Percentiles rank a stretch among this genome's conserved stretches.
These are phyloP conservation scores for Puccinia coronata DNA, from an alignment of 1,284 basidiomycete species.

Conservation along the genomic window DNA sequence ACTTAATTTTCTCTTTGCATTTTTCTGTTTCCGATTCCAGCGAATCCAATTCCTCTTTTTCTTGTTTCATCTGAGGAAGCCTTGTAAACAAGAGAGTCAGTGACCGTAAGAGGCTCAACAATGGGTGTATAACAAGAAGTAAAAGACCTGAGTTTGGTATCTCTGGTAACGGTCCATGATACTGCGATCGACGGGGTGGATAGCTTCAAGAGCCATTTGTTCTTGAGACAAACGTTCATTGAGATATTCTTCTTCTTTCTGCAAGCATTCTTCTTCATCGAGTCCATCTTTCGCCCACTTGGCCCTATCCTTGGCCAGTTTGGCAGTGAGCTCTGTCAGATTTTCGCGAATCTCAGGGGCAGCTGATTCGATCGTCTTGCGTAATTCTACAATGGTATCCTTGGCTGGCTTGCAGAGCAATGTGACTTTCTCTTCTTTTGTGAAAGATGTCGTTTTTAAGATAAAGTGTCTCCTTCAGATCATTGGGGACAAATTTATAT, in stretches of 20 bases:
- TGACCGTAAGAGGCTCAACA: conserved; percentile 23
- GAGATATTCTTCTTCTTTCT: background rate
- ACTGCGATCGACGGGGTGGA: conserved; percentile 69
- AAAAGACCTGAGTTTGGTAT: background rate
- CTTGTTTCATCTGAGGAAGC: conserved; percentile 5
- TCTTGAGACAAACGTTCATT: conserved; percentile 64
- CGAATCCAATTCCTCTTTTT: conserved; percentile 42
- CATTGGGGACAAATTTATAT: too few relatives aligned
- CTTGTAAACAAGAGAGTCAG: background rate
- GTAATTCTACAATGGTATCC: conserved; percentile 4
- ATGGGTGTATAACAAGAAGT: background rate
- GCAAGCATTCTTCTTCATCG: conserved; percentile 7
- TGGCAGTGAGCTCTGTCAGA: background rate
- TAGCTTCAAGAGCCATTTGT: conserved; percentile 70
- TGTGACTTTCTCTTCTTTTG: background rate
- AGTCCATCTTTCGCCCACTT: background rate
- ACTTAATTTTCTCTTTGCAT: conserved; percentile 45
- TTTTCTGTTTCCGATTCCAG: conserved; percentile 1
- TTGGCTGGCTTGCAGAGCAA: conserved; percentile 4
- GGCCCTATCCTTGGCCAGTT: background rate
- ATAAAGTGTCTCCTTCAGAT: background rate
- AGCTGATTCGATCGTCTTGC: background rate
- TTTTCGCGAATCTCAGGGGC: background rate
- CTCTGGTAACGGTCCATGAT: conserved; percentile 29
- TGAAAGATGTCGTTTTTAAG: background rate